Base-by-base conservation (phyloP, 306 rosid species). In the Biancaea sappan region DNA sequence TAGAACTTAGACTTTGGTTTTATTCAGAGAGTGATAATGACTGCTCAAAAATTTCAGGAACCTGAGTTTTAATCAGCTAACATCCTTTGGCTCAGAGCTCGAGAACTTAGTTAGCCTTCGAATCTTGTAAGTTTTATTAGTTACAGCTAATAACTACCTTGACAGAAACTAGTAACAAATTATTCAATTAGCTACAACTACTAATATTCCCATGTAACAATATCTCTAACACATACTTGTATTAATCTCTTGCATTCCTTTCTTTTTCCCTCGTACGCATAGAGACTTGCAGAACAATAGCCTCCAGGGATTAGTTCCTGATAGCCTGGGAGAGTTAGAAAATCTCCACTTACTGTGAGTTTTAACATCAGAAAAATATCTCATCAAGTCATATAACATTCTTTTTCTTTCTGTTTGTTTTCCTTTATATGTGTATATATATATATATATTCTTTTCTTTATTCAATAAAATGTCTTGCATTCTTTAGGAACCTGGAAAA, bases 231-330 rank as follows among this genome's bases (percentile, higher is more conserved):
- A 14, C 50, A 18, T 18, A 19, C 46, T 8, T 40, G n/a, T n/a
- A n/a, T n/a, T n/a, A n/a, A n/a, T n/a, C n/a, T n/a, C n/a, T n/a
- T n/a, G n/a, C n/a, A n/a, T n/a, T n/a, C 66, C 62, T 59, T 64
- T n/a, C 22, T 32, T 9, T 25, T 73, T 48, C 47, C 2, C 22
- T 47, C n/a, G 29, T 62, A 21, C 64, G 28, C 71, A 80, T 58
- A 91, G 98, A 78, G 98, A 94, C 83, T 84, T 94, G 91, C 88
- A 88, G 70, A 87, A 88, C 80, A 94, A 94, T 70, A 85, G 79
- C 46, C 83, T 94, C 58, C 77, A 69, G 48, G 98, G 96, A 72
- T 54, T 64, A 41, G 94, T 94, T 75, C 97, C 98, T 12, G 97
- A 89, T 44, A 81, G 87, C 86, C 86, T 94, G 83, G 97, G 96